Evolutionary conservation across 2,329 filamentous ascomycete species (phyloP).

Genomic region (Cercospora sp.): DNA sequence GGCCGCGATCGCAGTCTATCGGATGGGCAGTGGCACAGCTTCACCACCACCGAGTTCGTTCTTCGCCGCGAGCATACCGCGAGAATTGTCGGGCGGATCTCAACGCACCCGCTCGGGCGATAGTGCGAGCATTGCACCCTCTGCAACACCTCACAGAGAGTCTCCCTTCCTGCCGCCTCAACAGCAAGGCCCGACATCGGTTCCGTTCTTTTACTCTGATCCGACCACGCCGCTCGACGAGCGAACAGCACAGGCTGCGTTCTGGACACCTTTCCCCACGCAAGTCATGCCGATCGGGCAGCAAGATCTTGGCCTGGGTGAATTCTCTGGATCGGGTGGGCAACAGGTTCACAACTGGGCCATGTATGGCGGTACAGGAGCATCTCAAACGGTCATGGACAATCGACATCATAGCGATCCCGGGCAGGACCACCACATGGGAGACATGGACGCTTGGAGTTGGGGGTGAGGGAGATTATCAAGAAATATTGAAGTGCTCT

Average conservation of each 20-base stretch:
- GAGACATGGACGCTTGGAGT: constrained; percentile 24
- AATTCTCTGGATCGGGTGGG: constrained; percentile 23
- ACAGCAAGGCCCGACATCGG: constrained; percentile 24
- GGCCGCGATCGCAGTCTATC: constrained; percentile 34
- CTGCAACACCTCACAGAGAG: constrained; percentile 16
- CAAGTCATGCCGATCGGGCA: constrained; percentile 40
- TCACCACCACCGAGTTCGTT: constrained; percentile 34
- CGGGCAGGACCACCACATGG: constrained; percentile 27
- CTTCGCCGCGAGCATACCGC: constrained; percentile 36
- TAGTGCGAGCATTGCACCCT: neutral
- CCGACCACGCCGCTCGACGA: constrained; percentile 27
- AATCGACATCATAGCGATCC: constrained; percentile 18
- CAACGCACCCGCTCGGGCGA: constrained; percentile 28
- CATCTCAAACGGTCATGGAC: neutral
- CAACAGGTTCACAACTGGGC: constrained; percentile 16
- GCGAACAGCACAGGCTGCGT: constrained; percentile 28
- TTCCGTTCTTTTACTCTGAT: constrained; percentile 34
- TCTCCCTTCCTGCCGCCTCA: constrained; percentile 31
- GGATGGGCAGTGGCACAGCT: constrained; percentile 10
- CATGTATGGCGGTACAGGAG: constrained; percentile 1
- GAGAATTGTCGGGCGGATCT: constrained; percentile 28
- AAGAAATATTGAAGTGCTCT: neutral
- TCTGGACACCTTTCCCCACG: constrained; percentile 45
- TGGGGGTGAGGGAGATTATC: constrained; percentile 14
- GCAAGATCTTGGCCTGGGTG: constrained; percentile 18